Conservation (phyloP, 1,284 basidiomycete species). For the Microbotryum saponariae region DNA sequence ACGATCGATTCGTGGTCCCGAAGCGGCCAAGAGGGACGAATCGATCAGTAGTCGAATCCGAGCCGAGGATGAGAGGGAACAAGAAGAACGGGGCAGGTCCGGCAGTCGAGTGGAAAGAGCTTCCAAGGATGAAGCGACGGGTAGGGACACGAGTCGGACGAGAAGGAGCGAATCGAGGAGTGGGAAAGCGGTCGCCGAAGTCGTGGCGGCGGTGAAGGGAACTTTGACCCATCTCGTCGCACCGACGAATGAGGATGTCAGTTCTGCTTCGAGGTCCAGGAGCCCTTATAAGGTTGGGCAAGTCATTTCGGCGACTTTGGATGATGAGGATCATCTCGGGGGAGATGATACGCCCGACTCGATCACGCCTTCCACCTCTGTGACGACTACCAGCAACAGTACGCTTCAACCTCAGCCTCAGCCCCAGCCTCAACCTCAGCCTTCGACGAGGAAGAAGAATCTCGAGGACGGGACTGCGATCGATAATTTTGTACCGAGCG, state of each 20-base stretch:
- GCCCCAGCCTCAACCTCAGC: not conserved
- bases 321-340: conserved; percentile 2
- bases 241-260: no score
- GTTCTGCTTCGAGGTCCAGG: no score
- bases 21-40: conserved; percentile 12
- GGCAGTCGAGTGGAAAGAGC: conserved; percentile 6
- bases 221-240: no score
- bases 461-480: conserved; percentile 3
- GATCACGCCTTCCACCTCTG: not conserved
- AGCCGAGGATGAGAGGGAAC: conserved; percentile 16
- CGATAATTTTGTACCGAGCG: conserved; percentile 8
- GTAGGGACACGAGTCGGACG: no score
- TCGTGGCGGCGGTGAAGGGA: no score
- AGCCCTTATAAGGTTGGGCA: not conserved
- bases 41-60: conserved; percentile 10
- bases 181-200: no score
- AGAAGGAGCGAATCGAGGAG: no score
- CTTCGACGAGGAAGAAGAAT: not conserved
- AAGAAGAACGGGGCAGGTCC: conserved; percentile 22
- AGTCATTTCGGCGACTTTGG: conserved; percentile 13
- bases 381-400: no score
- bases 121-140: not conserved
- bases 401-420: not conserved
- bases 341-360: not conserved
- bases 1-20: not conserved